These are phyloP conservation scores for Raphanus hybrid DNA, from an alignment of 441 rosid genomes.

Conservation along the genomic window DNA sequence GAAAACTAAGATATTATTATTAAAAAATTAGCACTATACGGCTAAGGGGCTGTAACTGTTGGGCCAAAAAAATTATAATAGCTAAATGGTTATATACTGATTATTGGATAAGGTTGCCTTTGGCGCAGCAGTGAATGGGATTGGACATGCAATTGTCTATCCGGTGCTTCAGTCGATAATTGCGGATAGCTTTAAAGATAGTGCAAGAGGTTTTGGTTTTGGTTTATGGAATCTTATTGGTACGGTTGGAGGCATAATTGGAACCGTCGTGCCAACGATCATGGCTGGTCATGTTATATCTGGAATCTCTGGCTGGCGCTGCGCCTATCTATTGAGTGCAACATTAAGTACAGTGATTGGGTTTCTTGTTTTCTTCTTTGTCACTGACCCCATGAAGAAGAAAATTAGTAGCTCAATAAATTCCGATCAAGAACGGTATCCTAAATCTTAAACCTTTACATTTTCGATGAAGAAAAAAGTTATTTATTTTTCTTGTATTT, in stretches of 20 bases:
- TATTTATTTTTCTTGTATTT: neutral
- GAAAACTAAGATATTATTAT: too few species aligned
- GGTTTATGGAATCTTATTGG: slow-evolving; percentile 78
- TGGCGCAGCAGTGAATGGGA: slow-evolving; percentile 83
- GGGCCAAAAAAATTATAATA: neutral
- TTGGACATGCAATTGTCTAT: slow-evolving; percentile 86
- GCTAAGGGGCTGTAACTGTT: neutral
- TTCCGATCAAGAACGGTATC: slow-evolving; percentile 21
- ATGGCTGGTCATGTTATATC: slow-evolving; percentile 77
- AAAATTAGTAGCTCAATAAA: neutral
- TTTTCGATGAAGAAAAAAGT: neutral
- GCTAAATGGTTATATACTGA: neutral
- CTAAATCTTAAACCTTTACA: neutral
- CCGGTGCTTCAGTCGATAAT: slow-evolving; percentile 90
- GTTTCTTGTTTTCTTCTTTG: slow-evolving; percentile 71
- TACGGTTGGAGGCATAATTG: slow-evolving; percentile 77
- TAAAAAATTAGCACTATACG: neutral
- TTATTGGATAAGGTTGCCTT: slow-evolving; percentile 54
- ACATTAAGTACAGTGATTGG: slow-evolving; percentile 71
- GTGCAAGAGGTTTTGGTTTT: slow-evolving; percentile 80
- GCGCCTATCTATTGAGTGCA: slow-evolving; percentile 88
- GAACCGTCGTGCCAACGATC: slow-evolving; percentile 80
- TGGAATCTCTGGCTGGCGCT: slow-evolving; percentile 87
- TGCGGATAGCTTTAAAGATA: slow-evolving; percentile 82
- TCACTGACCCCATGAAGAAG: slow-evolving; percentile 65